Evolutionary conservation across 768 basidiomycete genomes (phyloP), one percentile per base, ranked within the genome.

Genomic region (Lactifluus hygrophoroides): DNA sequence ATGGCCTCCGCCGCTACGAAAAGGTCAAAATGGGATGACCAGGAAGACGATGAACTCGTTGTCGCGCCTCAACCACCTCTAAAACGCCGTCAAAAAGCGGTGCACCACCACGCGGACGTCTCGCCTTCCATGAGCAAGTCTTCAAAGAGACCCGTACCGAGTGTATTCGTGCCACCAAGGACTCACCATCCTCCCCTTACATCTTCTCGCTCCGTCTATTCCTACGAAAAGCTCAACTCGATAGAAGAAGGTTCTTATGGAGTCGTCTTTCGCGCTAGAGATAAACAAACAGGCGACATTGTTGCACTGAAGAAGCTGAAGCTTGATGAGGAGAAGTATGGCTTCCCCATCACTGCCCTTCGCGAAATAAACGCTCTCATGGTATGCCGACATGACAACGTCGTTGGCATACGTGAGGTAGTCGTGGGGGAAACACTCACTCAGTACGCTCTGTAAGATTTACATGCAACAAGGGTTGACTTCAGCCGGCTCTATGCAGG

Each of bases 221-320:
- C 80, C 65, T 97, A 97, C 69, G 94, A 97, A 65, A 78, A 90
- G 42, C 77, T 99, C 54, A 99, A 99, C 70, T 91, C 96, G 66
- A 99, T 99, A 66, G 96, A 98, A 72, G 96, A 99, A 73, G 96
- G 96, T 5, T 93, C 91, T 0, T 99, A 99, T 65, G 96, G 96
- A 17, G 85, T 98, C 38, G 96, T 99, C 16, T 98, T 92, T 63
- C 85, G 96, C n/a, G 96, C 96, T 21, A 78, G 83, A 65, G 95
- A 97, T 74, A 95, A 91, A 70, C 81, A 91, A 68, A 93, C 94
- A 0, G 92, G 93, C 5, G 94, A 94, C 63, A 90, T 98, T 23
- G 96, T 98, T 27, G 96, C 96, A 14, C 71, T 99, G 66, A 99
- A 99, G 75, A 98, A 94, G 71, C 79, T 99, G 56, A 99, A 99